Conservation (phyloP, 441 rosid species). For the Euphorbia corollata region DNA sequence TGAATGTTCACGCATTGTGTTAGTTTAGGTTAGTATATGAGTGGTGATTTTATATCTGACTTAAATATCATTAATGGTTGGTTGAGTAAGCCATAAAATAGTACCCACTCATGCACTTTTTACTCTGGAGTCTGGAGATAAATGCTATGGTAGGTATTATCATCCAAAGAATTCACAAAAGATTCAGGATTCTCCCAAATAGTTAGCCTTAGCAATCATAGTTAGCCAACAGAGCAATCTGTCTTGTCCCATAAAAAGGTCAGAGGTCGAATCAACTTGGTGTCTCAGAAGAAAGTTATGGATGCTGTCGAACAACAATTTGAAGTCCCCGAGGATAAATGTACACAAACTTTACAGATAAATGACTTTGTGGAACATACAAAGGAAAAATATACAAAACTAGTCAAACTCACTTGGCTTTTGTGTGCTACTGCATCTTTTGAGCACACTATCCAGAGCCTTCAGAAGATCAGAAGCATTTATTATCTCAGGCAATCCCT, state of each 20-base stretch:
- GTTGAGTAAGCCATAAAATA: not conserved
- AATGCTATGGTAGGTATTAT: not conserved
- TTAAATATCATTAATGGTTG: not conserved
- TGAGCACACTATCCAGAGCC: conserved; percentile 45
- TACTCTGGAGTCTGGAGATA: not conserved
- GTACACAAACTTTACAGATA: not conserved
- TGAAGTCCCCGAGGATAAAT: not conserved
- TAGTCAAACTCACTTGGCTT: conserved; percentile 43
- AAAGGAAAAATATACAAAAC: conserved; percentile 11
- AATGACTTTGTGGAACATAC: not conserved
- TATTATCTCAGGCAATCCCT: conserved; percentile 51
- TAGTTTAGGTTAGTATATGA: not conserved
- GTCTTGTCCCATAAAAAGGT: not conserved
- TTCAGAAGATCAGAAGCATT: conserved; percentile 51
- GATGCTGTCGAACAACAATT: not conserved
- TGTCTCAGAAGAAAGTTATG: not conserved
- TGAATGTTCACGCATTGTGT: not conserved
- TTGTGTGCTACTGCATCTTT: conserved; percentile 46
- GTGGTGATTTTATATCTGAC: not conserved
- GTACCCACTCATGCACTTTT: not conserved
- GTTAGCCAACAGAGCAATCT: not conserved
- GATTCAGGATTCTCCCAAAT: not conserved
- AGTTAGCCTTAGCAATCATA: not conserved
- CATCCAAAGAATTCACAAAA: not conserved
- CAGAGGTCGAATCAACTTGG: not conserved